Evolutionary conservation across 2,329 filamentous ascomycete genomes (phyloP), one percentile per base, ranked within the genome.

Genomic region (Botrytis hyacinthi): DNA sequence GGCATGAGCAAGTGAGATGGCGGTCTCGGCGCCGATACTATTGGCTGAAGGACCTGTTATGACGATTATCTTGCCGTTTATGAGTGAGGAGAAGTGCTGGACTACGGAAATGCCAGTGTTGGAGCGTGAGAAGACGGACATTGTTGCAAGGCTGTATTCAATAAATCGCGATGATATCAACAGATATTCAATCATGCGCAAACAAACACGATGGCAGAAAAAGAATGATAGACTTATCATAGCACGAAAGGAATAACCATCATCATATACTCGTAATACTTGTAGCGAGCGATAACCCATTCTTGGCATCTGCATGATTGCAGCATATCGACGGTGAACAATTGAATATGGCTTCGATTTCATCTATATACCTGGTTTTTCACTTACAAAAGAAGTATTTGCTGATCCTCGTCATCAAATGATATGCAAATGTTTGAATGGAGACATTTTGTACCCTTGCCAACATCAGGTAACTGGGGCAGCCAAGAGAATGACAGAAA

Each of bases 1-100:
- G 51, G 75, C 79, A 48, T 75, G 74, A 12, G 80, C 79, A 66
- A 80, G 73, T 37, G 74, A 70, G 62, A 77, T 61, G 10, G 77
- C 76, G 18, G 73, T 76, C 66, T 75, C 60, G 10, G 75, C 75
- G 16, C 77, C 76, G 37, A 78, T 72, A 32, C 76, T 73, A 4
- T 75, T 74, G 20, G 71, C 61, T 40, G 70, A 73, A 0, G 76
- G 71, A 40, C 76, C 75, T 10, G 76, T 79, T 61, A 79, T 75
- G 14, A 76, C 68, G 59, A 76, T 71, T 44, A 29, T 59, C 35
- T 44, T 59, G 35, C 35, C n/a, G 5, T 9, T 44, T 37, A 60
- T 20, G 32, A 32, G n/a, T n/a, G 37, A 44, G 42, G 67, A 70
- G 37, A 70, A 70, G 18, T 70, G 67, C 20, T 70, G 67, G 5